Evolutionary conservation across 2,329 filamentous ascomycete genomes (phyloP), one percentile per base, ranked within the genome.

Genomic region (Fusarium floridanum): DNA sequence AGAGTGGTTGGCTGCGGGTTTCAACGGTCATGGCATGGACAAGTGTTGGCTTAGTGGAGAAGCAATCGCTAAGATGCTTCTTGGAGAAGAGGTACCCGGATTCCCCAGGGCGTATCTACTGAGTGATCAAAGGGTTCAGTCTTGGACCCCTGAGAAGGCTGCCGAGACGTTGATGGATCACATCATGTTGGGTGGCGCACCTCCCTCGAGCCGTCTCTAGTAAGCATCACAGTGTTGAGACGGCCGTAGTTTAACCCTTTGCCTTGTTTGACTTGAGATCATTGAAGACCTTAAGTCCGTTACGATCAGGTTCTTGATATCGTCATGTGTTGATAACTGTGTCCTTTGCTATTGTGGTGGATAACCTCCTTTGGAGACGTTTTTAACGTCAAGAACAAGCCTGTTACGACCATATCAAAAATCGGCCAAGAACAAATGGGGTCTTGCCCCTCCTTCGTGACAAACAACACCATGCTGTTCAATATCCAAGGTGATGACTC

Each of bases 1-100:
- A 0, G 83, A 89, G 73, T 89, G 86, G 86, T 82, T 88, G 11
- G 81, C 84, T 4, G 86, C 85, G 0, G 87, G 86, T 0, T 88
- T 85, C 71, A 83, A 81, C 50, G 87, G 87, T 4, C 85, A 87
- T 24, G 87, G 87, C 6, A 88, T 89, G 86, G 83, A 84, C 5
- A 85, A 85, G 77, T 85, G 85, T 4, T 89, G 87, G 86, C 82
- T 87, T 4, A 86, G 82, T 48, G 87, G 86, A 0, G 82, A 82
- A 22, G 86, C 86, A 5, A 55, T 82, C 5, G 79, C 76, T 0
- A 74, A 67, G 29, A 80, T 80, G 77, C 66, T 74, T 6, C 64
- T 81, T 0, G 78, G 79, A 0, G 74, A 79, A 39, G 64, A 70
- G 0, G 48, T 64, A 4, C 64, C 70, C 5, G 77, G 73, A 0